Evolutionary conservation across 257 asterid genomes (phyloP).

Genomic region (Ballota nigra): DNA sequence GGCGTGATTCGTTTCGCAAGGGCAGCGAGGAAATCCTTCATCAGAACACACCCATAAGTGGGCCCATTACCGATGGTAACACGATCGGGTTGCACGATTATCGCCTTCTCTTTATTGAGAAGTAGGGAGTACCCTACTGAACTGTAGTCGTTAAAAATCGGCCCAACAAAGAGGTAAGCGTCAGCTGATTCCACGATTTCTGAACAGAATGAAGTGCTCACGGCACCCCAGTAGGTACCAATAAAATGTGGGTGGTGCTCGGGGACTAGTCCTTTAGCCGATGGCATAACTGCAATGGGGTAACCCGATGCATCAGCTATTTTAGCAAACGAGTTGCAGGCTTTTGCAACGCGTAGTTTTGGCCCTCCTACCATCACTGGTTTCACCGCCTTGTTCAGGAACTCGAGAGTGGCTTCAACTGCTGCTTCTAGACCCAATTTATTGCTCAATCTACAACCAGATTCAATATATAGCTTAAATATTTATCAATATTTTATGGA

Average conservation of each 20-base stretch:
- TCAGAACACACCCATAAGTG: constrained; percentile 32
- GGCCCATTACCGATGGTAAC: constrained; percentile 37
- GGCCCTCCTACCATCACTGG: constrained; percentile 82
- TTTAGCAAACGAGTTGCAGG: constrained; percentile 32
- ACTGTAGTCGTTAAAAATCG: constrained; percentile 43
- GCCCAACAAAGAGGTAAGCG: constrained; percentile 40
- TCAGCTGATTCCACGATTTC: constrained; percentile 50
- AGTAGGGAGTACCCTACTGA: too few species aligned
- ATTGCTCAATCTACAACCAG: constrained; percentile 27
- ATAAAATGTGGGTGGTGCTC: constrained; percentile 39
- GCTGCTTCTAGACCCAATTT: constrained; percentile 57
- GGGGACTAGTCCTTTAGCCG: constrained; percentile 37
- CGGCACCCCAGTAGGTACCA: too few species aligned
- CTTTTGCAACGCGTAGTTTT: constrained; percentile 57
- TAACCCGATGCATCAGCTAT: constrained; percentile 37
- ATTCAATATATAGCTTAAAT: too few species aligned
- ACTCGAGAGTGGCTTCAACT: constrained; percentile 63
- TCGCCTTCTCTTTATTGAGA: constrained; percentile 42
- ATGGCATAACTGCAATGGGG: constrained; percentile 38
- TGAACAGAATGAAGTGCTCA: constrained; percentile 38
- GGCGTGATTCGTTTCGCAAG: constrained; percentile 27
- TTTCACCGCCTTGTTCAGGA: constrained; percentile 65
- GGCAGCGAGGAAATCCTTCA: constrained; percentile 37
- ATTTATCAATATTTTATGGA: too few species aligned
- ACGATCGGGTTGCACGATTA: constrained; percentile 36